Percentiles rank a stretch among this genome's conserved stretches.
Conservation (phyloP, 2,329 filamentous ascomycete genomes). For the Arthrobotrys iridis region DNA sequence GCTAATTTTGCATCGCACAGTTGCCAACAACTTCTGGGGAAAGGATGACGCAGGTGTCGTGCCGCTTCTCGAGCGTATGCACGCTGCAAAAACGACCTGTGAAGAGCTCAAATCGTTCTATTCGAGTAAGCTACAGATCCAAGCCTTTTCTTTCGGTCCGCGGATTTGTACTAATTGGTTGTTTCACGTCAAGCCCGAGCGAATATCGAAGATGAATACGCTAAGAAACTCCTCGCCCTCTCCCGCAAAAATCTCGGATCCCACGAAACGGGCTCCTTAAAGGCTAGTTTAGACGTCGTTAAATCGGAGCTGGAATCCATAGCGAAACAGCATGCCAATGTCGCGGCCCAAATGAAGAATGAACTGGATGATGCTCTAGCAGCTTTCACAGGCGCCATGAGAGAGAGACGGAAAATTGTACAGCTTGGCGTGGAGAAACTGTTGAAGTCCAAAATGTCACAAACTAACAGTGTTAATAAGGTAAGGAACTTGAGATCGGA, state of each 20-base stretch:
- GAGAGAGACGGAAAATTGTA: conserved; percentile 95
- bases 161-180: neutral
- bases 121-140: conserved; percentile 67
- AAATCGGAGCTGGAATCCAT: conserved; percentile 90
- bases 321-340: conserved; percentile 89
- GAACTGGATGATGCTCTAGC: conserved; percentile 93
- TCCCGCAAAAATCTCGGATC: conserved; percentile 90
- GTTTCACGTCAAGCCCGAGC: conserved; percentile 74
- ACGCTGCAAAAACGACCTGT: conserved; percentile 89
- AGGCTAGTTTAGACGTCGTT: conserved; percentile 84
- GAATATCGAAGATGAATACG: conserved; percentile 95
- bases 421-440: conserved; percentile 94
- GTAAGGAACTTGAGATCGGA: conserved; percentile 63
- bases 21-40: conserved; percentile 99
- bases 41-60: conserved; percentile 96
- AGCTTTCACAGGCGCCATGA: conserved; percentile 93
- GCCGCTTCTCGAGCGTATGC: conserved; percentile 93
- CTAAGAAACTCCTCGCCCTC: conserved; percentile 84
- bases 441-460: conserved; percentile 89
- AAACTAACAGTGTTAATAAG: conserved; percentile 92
- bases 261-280: conserved; percentile 83
- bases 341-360: conserved; percentile 92
- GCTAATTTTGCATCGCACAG: conserved; percentile 64
- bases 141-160: neutral
- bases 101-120: conserved; percentile 96